Evolutionary conservation across 2,329 filamentous ascomycete genomes (phyloP), one percentile per base, ranked within the genome.

Genomic region (Penicillium sclerotiorum): DNA sequence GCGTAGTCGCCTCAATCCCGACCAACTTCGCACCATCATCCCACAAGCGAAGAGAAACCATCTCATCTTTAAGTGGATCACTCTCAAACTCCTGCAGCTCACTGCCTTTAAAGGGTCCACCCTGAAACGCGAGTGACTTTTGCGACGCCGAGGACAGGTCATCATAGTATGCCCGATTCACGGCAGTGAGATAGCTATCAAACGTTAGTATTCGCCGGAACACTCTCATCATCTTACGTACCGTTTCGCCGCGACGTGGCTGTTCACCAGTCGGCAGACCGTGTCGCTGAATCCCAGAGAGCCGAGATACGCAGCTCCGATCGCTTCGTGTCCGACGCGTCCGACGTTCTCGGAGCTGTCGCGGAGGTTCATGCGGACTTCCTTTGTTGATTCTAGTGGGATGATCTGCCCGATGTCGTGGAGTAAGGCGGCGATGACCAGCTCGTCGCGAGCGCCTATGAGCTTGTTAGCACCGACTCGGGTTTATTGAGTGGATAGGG

Each of bases 391-490:
- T 50, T 61, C 57, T 1, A 71, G 36, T 3, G 72, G 73, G 12
- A 75, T 66, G 47, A 75, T 72, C 21, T 73, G 71, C 13, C 73
- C 73, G 40, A 75, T 69, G 44, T 76, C 73, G 51, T 76, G 73
- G 5, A 76, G 61, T 8, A 76, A 57, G 7, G 72, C 69, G 0
- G 71, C 73, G 20, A 72, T 59, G 3, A 73, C 54, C 3, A 68
- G 65, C 6, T 65, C 55, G 9, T 55, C 52, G 6, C 47, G 45
- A 8, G 59, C 58, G 12, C 55, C 63, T 66, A 32, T 45, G 5
- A 3, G 2, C 6, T 39, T 9, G n/a, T n/a, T n/a, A n/a, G 1
- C 9, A 2, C 25, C 4, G 15, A 15, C 27, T 21, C 15, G 13
- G 5, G 3, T 1, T 2, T 13, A n/a, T 40, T 22, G 7, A 13